phyloP scores from a whole-genome alignment of 2,329 filamentous ascomycete genomes.

The Trichocomaceae sp. region DNA sequence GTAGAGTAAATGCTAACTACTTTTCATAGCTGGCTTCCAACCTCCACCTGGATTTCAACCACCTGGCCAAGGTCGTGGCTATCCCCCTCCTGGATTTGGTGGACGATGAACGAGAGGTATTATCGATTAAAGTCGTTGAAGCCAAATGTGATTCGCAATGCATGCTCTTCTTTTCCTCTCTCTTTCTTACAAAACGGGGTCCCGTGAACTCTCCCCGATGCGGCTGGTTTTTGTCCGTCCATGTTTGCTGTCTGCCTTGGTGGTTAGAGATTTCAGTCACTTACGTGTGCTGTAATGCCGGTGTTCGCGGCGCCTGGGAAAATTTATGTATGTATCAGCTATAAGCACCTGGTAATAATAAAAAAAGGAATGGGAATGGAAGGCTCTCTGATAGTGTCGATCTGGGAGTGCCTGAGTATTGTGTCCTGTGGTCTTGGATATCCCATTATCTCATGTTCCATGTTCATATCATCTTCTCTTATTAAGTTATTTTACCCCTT shows the following conservation, averaged over 20 bases:
- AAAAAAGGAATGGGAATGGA: not conserved
- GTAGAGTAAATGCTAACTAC: constrained; percentile 12
- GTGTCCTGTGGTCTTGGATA: not conserved
- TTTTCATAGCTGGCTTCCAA: constrained; percentile 47
- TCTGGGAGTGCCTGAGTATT: not conserved
- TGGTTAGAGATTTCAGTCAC: not conserved
- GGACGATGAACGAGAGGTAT: constrained; percentile 27
- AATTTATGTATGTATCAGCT: not conserved
- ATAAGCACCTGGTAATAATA: not conserved
- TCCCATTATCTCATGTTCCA: not conserved
- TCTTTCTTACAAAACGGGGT: not conserved
- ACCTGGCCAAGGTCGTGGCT: constrained; percentile 48
- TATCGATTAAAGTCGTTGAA: not conserved
- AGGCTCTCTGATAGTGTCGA: not conserved
- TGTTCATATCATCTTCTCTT: not conserved
- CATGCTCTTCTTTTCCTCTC: not conserved
- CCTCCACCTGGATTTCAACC: constrained; percentile 70
- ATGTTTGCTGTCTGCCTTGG: not conserved
- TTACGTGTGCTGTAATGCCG: not conserved
- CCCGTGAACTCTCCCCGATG: not conserved
- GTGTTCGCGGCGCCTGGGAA: not conserved
- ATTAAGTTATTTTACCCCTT: no score
- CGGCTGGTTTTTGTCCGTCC: not conserved
- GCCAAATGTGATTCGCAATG: not conserved
- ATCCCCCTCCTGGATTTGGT: constrained; percentile 47